phyloP scores from a whole-genome alignment of 345 rosid genomes.

The Gynandropsis gynandra region DNA sequence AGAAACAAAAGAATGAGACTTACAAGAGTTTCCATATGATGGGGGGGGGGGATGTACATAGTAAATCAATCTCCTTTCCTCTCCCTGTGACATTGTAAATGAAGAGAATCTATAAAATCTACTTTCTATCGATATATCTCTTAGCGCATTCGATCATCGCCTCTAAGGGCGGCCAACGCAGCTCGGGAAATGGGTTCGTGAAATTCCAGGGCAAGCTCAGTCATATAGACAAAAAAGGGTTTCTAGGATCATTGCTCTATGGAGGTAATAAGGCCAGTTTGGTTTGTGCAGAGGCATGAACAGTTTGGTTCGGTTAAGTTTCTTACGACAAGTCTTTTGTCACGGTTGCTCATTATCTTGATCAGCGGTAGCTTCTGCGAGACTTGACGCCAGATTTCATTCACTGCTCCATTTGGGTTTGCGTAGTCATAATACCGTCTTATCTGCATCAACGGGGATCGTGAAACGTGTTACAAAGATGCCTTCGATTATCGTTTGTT shows the following conservation, averaged over 20 bases:
- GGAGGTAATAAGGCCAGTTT: slow-evolving; percentile 41
- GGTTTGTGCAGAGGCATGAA: slow-evolving; percentile 73
- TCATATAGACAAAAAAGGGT: too few species aligned
- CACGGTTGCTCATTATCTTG: slow-evolving; percentile 76
- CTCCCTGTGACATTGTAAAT: too few species aligned
- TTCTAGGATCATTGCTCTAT: slow-evolving; percentile 13
- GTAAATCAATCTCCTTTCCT: too few species aligned
- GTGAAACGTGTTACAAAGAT: neutral
- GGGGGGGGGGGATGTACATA: too few species aligned
- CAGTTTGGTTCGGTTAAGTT: slow-evolving; percentile 52
- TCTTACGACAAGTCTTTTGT: slow-evolving; percentile 60
- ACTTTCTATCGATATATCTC: too few species aligned
- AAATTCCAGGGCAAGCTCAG: too few species aligned
- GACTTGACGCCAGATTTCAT: slow-evolving; percentile 86
- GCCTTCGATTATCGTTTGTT: neutral
- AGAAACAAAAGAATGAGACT: too few species aligned
- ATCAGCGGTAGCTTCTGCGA: slow-evolving; percentile 78
- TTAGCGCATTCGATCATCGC: too few species aligned
- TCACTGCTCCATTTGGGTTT: slow-evolving; percentile 64
- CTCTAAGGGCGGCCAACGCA: too few species aligned
- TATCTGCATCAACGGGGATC: slow-evolving; percentile 32
- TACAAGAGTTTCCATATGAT: too few species aligned
- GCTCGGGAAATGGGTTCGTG: too few species aligned
- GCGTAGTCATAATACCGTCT: slow-evolving; percentile 51
- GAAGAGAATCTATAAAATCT: too few species aligned